Evolutionary conservation across 345 rosid species (phyloP).

Genomic region (Salix viminalis): DNA sequence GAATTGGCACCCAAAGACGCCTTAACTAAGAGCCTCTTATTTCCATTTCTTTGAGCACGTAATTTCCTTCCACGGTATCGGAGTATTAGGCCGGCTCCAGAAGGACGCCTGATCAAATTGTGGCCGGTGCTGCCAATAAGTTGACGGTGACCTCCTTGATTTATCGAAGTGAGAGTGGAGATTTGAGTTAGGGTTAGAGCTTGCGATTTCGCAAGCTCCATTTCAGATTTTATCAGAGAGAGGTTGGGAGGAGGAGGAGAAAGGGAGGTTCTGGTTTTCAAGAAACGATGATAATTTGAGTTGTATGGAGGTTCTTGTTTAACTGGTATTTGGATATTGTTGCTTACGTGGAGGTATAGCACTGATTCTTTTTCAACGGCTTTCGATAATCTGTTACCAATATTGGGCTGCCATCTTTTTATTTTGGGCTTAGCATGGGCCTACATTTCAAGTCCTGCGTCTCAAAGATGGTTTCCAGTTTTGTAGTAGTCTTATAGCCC

Average conservation of each 20-base stretch:
- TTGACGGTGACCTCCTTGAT: constrained; percentile 34
- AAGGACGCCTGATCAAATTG: constrained; percentile 44
- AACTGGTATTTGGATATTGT: constrained; percentile 15
- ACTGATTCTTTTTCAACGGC: neutral
- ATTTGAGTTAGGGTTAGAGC: neutral
- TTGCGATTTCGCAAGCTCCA: constrained; percentile 10
- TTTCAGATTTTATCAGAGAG: neutral
- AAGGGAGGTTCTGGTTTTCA: constrained; percentile 17
- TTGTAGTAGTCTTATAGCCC: too few species aligned
- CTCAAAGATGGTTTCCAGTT: neutral
- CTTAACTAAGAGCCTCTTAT: constrained; percentile 38
- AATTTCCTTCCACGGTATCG: constrained; percentile 25
- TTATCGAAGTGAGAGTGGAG: constrained; percentile 16
- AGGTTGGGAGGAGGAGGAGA: constrained; percentile 11
- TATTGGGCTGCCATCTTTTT: neutral
- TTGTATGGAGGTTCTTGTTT: neutral
- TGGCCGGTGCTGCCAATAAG: constrained; percentile 50
- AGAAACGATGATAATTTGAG: neutral
- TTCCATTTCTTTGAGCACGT: constrained; percentile 15
- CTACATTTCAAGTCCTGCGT: neutral
- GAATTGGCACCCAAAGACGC: constrained; percentile 51
- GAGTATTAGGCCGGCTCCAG: constrained; percentile 12
- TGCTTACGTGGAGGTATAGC: constrained; percentile 13
- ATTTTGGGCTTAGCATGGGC: neutral
- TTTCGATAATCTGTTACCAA: too few species aligned